A percentile compares a stretch with the other conserved stretches of the same genome.
phyloP scores from a whole-genome alignment of 192 early-diverging fungal genomes.

The Backusella sp. region DNA sequence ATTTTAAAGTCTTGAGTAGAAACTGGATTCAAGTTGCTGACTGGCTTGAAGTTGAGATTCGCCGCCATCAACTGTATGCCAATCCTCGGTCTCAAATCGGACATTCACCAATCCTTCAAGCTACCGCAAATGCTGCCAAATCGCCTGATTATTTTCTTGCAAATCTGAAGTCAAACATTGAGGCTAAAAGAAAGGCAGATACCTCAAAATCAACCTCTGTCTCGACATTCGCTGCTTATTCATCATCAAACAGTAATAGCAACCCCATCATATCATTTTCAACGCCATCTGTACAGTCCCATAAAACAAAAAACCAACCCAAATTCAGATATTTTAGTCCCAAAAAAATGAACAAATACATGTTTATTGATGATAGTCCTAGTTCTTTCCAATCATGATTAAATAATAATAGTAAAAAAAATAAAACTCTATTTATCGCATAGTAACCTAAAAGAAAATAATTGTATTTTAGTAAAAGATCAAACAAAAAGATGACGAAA shows the following conservation, averaged over 20 bases:
- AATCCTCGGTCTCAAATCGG: neutral
- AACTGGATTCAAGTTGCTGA: conserved; percentile 31
- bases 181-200: neutral
- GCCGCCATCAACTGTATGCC: conserved; percentile 22
- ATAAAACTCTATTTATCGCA: conserved; percentile 12
- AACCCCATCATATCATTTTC: neutral
- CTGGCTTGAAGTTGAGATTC: conserved; percentile 31
- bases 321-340: conserved; percentile 43
- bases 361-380: conserved; percentile 42
- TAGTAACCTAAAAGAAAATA: conserved; percentile 12
- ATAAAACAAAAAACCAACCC: conserved; percentile 26
- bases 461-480: neutral
- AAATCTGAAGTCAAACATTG: neutral
- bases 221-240: neutral
- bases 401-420: neutral
- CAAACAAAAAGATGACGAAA: neutral
- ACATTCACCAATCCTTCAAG: neutral
- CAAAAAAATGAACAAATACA: conserved; percentile 36
- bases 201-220: neutral
- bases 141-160: conserved; percentile 13
- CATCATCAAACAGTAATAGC: neutral
- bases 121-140: neutral
- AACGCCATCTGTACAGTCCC: neutral
- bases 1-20: conserved; percentile 14
- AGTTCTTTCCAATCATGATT: conserved; percentile 11